Conservation (phyloP, 31 red algal species). For the Asparagopsis taxiformis region DNA sequence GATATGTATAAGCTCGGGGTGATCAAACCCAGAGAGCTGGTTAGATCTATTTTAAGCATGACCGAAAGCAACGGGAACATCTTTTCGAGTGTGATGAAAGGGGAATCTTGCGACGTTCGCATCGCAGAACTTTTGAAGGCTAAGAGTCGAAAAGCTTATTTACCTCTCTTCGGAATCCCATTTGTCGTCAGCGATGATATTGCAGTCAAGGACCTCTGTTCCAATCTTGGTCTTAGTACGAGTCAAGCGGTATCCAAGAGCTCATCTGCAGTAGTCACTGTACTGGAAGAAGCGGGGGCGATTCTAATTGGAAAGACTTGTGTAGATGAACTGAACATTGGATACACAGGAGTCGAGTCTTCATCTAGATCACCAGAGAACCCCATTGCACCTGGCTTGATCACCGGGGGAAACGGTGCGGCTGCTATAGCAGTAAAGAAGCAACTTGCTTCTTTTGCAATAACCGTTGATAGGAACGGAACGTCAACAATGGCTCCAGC, state of each 20-base stretch:
- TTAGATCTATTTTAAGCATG: slow-evolving; percentile 9
- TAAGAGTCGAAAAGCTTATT: not conserved
- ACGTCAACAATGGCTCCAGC: slow-evolving; percentile 63
- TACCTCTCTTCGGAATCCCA: slow-evolving; percentile 69
- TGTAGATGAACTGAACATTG: slow-evolving; percentile 48
- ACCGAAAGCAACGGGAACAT: slow-evolving; percentile 9
- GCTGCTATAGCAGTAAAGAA: slow-evolving; percentile 73
- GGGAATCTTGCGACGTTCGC: not conserved
- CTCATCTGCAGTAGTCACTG: slow-evolving; percentile 26
- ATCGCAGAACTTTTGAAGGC: slow-evolving; percentile 8
- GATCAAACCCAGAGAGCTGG: slow-evolving; percentile 8
- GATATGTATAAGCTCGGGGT: slow-evolving; percentile 41
- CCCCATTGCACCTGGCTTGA: slow-evolving; percentile 11
- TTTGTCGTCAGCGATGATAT: slow-evolving; percentile 67
- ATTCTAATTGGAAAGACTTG: slow-evolving; percentile 56
- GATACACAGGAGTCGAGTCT: slow-evolving; percentile 33
- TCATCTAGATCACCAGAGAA: slow-evolving; percentile 16
- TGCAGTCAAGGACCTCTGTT: slow-evolving; percentile 38
- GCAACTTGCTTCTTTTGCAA: slow-evolving; percentile 64
- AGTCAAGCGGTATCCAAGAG: not conserved
- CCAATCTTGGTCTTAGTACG: slow-evolving; percentile 8
- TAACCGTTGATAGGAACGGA: slow-evolving; percentile 76
- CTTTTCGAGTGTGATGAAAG: slow-evolving; percentile 11
- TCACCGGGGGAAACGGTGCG: slow-evolving; percentile 80
- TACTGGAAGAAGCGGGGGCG: slow-evolving; percentile 39